Evolutionary conservation across 1,284 basidiomycete species (phyloP).

Genomic region (Cryptococcus sp.): DNA sequence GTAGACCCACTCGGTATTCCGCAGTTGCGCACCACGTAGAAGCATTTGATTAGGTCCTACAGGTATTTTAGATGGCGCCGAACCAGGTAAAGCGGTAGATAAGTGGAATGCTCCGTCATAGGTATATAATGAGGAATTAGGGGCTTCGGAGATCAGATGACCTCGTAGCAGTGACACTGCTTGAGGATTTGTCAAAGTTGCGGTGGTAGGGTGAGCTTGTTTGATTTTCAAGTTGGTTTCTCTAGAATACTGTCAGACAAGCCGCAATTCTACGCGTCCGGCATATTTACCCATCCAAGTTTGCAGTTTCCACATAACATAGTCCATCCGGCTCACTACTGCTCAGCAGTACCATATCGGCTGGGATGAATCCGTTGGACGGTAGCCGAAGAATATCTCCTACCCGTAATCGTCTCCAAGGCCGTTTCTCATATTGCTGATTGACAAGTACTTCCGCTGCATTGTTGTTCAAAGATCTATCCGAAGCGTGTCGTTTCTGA

Average conservation of each 20-base stretch:
- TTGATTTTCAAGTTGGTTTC: conserved; percentile 99
- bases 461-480: conserved; percentile 84
- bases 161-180: conserved; percentile 72
- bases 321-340: conserved; percentile 95
- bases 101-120: conserved; percentile 79
- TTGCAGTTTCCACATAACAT: conserved; percentile 96
- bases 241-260: conserved; percentile 47
- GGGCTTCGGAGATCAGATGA: conserved; percentile 85
- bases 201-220: conserved; percentile 81
- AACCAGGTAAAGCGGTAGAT: conserved; percentile 34
- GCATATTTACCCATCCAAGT: conserved; percentile 81
- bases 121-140: conserved; percentile 96
- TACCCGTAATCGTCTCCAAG: conserved; percentile 86
- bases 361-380: conserved; percentile 91
- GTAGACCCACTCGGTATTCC: conserved; percentile 96
- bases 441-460: conserved; percentile 67
- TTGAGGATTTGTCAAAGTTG: conserved; percentile 69
- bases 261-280: not conserved
- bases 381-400: conserved; percentile 91
- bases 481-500: conserved; percentile 88
- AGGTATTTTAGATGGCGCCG: conserved; percentile 66
- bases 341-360: conserved; percentile 81
- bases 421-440: conserved; percentile 65
- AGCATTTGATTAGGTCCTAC: conserved; percentile 93
- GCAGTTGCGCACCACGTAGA: conserved; percentile 87